Conservation (phyloP, 495 filamentous ascomycete genomes). For the Hyaloscypha variabilis region DNA sequence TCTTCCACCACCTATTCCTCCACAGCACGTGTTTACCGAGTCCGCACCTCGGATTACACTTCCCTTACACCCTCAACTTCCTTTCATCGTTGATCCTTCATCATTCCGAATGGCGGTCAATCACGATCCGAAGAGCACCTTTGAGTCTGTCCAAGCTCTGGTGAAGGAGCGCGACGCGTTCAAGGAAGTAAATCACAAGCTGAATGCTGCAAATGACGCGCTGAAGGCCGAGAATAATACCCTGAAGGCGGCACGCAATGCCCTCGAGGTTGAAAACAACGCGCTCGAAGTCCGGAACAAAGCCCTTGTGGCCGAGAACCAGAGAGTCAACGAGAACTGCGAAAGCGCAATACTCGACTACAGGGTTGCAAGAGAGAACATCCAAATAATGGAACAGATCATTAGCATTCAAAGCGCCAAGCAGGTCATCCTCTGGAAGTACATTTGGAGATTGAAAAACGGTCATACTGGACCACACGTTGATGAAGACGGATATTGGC, state of each 20-base stretch:
- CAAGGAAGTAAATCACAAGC: not conserved
- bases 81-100: slow-evolving; percentile 9
- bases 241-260: too few relatives aligned
- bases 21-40: not conserved
- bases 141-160: not conserved
- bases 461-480: not conserved
- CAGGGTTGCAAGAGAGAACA: not conserved
- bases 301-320: not conserved
- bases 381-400: not conserved
- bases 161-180: slow-evolving; percentile 3
- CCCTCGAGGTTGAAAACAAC: too few relatives aligned
- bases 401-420: not conserved
- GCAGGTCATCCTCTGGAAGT: slow-evolving; percentile 14
- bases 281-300: not conserved
- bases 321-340: not conserved
- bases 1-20: not conserved
- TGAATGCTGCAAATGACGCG: too few relatives aligned
- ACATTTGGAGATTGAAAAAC: slow-evolving; percentile 7
- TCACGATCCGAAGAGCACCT: not conserved
- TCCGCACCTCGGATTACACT: not conserved
- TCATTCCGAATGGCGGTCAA: slow-evolving; percentile 5
- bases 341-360: not conserved
- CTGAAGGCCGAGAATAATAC: too few relatives aligned
- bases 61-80: not conserved
- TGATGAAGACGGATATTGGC: not conserved